A percentile compares a stretch with the other conserved stretches of the same genome.
Evolutionary conservation across 2,329 filamentous ascomycete genomes (phyloP).

Genomic region (Hymenoscyphus linearis): DNA sequence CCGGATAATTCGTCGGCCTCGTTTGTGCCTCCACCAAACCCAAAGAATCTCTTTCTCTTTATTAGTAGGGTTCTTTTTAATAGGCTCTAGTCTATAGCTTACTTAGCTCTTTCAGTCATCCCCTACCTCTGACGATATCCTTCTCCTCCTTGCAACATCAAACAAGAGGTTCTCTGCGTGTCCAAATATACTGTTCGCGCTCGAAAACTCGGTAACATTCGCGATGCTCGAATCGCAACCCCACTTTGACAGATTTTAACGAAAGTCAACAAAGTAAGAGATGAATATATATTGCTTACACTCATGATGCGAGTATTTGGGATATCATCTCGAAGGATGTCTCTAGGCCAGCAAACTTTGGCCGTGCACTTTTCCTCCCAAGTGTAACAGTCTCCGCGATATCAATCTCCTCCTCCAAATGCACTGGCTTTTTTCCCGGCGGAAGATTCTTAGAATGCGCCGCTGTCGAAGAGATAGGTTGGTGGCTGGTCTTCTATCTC

Average conservation of each 20-base stretch:
- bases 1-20: too few species aligned
- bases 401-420: conserved; percentile 48
- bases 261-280: not conserved
- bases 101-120: too few species aligned
- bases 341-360: conserved; percentile 6
- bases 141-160: not conserved
- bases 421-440: conserved; percentile 29
- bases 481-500: conserved; percentile 33
- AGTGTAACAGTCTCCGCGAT: conserved; percentile 56
- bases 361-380: conserved; percentile 3
- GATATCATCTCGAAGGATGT: conserved; percentile 4
- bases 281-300: not conserved
- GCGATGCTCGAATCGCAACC: not conserved
- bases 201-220: not conserved
- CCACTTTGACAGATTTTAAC: not conserved
- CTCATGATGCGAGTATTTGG: conserved; percentile 7
- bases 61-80: too few species aligned
- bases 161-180: conserved; percentile 1
- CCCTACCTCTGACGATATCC: not conserved
- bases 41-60: too few species aligned
- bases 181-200: conserved; percentile 1
- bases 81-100: too few species aligned
- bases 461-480: conserved; percentile 20
- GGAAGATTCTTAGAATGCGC: conserved; percentile 25
- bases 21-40: conserved; percentile 27